Evolutionary conservation across 192 early-diverging fungal species (phyloP), one percentile per base, ranked within the genome.

Genomic region (Coemansia sp.): DNA sequence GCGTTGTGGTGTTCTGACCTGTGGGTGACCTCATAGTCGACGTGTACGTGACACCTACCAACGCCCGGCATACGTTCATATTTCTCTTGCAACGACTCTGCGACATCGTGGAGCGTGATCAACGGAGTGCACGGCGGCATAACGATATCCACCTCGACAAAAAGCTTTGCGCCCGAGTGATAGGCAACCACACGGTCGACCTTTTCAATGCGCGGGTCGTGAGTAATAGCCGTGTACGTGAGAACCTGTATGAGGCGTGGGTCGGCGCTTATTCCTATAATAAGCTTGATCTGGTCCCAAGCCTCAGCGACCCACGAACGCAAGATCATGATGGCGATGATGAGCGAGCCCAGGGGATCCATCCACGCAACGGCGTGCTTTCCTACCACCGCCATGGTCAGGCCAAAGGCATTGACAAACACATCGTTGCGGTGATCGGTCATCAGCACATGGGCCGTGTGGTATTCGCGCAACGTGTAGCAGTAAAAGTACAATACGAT

Each of bases 81-180:
- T 77, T 95, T 94, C 56, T 89, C 87, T 77, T 99, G 94, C 53
- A 98, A 84, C 67, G 85, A 81, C 72, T 97, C 95, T 14, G 93
- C 93, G 62, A 99, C 93, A 69, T 98, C 97, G 70, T 99, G 97
- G n/a, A 92, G 83, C 40, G 89, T 88, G 13, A 83, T 65, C 64
- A 99, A 75, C 39, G 90, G 84, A 62, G 94, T 97, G 17, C 87
- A 87, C 1, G 92, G 90, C 31, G 93, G 89, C 79, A 98, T 87
- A 17, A 99, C 94, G 68, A 99, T 94, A 81, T 99, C 96, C 7
- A 99, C 93, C 63, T 99, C 97, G 16, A 95, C 94, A 88, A 93
- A 94, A 57, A 94, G 80, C 67, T 92, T 93, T 68, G 89, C 87
- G 14, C 97, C 96, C 33, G 93, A 87, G 70, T 93, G 88, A 66